Evolutionary conservation across 1,284 basidiomycete species (phyloP).

Genomic region (Peniophora sp.): DNA sequence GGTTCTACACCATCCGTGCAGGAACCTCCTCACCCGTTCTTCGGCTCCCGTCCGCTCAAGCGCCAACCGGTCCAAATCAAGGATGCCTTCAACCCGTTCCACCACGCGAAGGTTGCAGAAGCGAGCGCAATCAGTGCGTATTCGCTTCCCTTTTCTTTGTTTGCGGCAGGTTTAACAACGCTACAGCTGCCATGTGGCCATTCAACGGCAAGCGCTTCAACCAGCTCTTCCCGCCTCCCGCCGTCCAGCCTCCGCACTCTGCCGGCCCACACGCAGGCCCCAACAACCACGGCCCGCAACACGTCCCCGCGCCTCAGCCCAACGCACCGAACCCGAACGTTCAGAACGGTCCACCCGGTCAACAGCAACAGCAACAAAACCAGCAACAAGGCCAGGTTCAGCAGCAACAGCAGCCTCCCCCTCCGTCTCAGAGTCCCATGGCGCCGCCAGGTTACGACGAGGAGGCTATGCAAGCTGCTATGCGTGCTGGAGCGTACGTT

Average conservation of each 20-base stretch:
- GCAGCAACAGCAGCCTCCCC: constrained; percentile 19
- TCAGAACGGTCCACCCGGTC: not conserved
- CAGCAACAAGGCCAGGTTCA: not conserved
- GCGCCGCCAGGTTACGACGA: constrained; percentile 72
- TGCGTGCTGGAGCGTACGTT: constrained; percentile 49
- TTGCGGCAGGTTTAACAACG: not conserved
- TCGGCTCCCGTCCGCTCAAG: constrained; percentile 72
- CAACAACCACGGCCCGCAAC: constrained; percentile 46
- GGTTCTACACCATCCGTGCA: not conserved
- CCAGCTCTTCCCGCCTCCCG: constrained; percentile 61
- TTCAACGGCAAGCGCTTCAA: constrained; percentile 84
- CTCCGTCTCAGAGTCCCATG: constrained; percentile 28
- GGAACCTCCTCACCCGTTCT: constrained; percentile 73
- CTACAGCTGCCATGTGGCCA: constrained; percentile 71
- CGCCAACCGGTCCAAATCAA: constrained; percentile 74
- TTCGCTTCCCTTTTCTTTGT: not conserved
- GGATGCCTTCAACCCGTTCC: constrained; percentile 94
- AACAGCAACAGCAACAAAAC: not conserved
- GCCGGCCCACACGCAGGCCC: not conserved
- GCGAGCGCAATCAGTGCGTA: constrained; percentile 65
- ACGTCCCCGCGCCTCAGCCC: constrained; percentile 53
- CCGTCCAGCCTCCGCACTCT: constrained; percentile 42
- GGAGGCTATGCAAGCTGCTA: constrained; percentile 51
- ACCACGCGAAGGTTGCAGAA: constrained; percentile 74
- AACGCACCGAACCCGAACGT: not conserved